Evolutionary conservation across 1,284 basidiomycete genomes (phyloP).

Genomic region (Marasmius oreades): DNA sequence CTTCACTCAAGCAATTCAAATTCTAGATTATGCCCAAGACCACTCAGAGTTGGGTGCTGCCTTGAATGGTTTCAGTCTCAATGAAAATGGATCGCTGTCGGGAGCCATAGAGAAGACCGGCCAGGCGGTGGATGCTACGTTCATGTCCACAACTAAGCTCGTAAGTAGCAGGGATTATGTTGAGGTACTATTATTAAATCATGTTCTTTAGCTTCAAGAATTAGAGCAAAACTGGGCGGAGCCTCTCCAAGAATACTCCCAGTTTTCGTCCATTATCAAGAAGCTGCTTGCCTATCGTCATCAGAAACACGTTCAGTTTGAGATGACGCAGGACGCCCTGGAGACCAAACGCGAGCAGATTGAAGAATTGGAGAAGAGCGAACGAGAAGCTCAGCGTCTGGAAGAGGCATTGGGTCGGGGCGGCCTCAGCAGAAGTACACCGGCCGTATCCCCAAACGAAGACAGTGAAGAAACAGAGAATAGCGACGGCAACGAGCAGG

Average conservation of each 20-base stretch:
- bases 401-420: constrained; percentile 81
- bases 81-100: constrained; percentile 72
- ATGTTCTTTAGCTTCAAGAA: constrained; percentile 68
- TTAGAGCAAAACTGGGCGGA: constrained; percentile 94
- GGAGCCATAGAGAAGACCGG: constrained; percentile 88
- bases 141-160: constrained; percentile 86
- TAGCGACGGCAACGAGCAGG: constrained; percentile 25
- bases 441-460: constrained; percentile 30
- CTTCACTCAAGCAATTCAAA: constrained; percentile 6
- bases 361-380: constrained; percentile 89
- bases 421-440: constrained; percentile 29
- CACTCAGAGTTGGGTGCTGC: constrained; percentile 94
- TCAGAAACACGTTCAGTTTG: constrained; percentile 97
- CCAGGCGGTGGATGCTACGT: constrained; percentile 93
- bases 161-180: constrained; percentile 42
- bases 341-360: constrained; percentile 86
- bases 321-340: constrained; percentile 91
- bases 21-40: constrained; percentile 80
- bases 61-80: constrained; percentile 93
- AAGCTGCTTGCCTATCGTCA: constrained; percentile 92
- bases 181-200: neutral
- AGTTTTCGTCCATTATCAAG: constrained; percentile 94
- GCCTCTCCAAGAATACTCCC: constrained; percentile 92
- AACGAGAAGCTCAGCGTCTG: constrained; percentile 85
- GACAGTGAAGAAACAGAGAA: constrained; percentile 30